Evolutionary conservation across 2,329 filamentous ascomycete species (phyloP), one percentile per base, ranked within the genome.

Genomic region (Sporothrix inflata): DNA sequence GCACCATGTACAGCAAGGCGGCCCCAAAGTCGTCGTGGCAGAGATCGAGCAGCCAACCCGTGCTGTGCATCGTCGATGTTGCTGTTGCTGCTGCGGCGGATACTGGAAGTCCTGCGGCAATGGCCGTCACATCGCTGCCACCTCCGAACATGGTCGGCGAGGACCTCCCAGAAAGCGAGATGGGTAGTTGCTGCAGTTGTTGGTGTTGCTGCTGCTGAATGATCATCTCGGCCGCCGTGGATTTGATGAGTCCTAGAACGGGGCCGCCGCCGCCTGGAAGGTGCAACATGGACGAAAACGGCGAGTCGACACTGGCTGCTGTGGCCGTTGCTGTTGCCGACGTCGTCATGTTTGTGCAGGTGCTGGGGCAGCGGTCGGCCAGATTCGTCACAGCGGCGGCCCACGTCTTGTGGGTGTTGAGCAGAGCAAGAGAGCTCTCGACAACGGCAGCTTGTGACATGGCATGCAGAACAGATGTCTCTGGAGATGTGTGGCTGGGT

Each of bases 21-120:
- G 74, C 73, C 12, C 71, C 74, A 63, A 78, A 78, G 72, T 77
- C 74, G 63, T 77, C 77, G 49, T 76, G 76, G 71, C 76, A 77
- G 4, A 79, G 66, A 53, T 78, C 74, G 6, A 77, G 57, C 2
- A 79, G 74, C 74, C 76, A 78, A 42, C 49, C 42, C 0, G 53
- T 63, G 47, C 21, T 34, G 12, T 9, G 21, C 38, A 40, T 14
- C 34, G 21, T 40, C 14, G 21, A 9, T 45, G 60, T 14, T 24
- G 38, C n/a, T 16, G 34, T 45, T 65, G 38, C 30, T 12, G 51
- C 12, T 30, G 27, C 19, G 8, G 40, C 2, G 69, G 67, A 8
- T 5, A n/a, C n/a, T 19, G 55, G 38, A 24, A 24, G 4, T 5
- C 30, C 69, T 9, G 69, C 7, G n/a, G 40, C 42, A 14, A 65